phyloP scores from a whole-genome alignment of 345 rosid genomes.

The rapeseed (Brassica napus) region DNA sequence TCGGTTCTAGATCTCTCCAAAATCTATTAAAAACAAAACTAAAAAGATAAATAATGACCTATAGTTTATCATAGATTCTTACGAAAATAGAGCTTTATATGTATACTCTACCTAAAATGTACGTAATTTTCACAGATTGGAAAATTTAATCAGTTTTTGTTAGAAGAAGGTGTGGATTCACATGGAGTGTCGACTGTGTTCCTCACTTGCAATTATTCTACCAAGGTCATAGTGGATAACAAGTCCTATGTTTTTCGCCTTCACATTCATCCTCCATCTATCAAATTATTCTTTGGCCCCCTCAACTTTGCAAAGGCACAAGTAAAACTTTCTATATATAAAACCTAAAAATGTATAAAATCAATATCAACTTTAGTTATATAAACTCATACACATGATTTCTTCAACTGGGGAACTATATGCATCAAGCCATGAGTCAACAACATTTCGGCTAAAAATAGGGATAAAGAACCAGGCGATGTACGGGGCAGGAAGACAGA shows the following conservation, averaged over 20 bases:
- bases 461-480: constrained; percentile 66
- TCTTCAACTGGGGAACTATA: constrained; percentile 40
- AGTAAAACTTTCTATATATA: too few relatives aligned
- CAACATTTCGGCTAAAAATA: constrained; percentile 45
- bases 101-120: constrained; percentile 1
- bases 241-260: constrained; percentile 75
- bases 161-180: constrained; percentile 78
- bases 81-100: not conserved
- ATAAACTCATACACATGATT: not conserved
- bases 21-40: too few relatives aligned
- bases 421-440: constrained; percentile 46
- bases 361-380: not conserved
- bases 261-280: constrained; percentile 60
- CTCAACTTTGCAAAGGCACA: constrained; percentile 58
- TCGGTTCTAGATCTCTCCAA: too few relatives aligned
- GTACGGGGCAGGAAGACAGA: constrained; percentile 84
- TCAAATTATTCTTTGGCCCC: constrained; percentile 56
- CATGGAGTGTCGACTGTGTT: constrained; percentile 71
- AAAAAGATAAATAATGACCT: not conserved
- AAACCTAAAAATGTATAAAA: not conserved
- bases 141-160: constrained; percentile 48
- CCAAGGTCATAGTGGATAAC: constrained; percentile 60
- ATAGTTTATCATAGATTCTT: not conserved
- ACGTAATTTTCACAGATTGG: constrained; percentile 48
- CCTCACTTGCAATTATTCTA: constrained; percentile 70